A percentile compares a stretch with the other conserved stretches of the same genome.
Conservation (phyloP, 202 grass and related monocot species). For the Carex sylvatica region DNA sequence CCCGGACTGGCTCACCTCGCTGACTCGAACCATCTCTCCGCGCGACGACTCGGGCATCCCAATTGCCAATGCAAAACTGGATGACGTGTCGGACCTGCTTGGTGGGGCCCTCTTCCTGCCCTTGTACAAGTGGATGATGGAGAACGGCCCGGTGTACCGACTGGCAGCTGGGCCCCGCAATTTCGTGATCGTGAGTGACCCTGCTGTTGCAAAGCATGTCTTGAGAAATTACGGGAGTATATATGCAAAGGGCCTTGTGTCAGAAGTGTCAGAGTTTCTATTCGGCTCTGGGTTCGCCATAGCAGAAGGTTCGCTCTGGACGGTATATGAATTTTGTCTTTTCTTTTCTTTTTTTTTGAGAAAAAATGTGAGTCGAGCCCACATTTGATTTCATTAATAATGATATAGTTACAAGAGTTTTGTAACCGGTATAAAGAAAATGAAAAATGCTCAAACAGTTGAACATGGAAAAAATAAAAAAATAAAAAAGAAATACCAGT, state of each 20-base stretch:
- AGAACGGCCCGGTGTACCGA: constrained; percentile 81
- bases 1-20: constrained; percentile 80
- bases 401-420: too few species aligned
- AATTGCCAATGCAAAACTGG: constrained; percentile 70
- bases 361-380: too few species aligned
- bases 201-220: constrained; percentile 73
- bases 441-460: not conserved
- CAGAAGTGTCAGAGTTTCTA: constrained; percentile 91
- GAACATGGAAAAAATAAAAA: too few species aligned
- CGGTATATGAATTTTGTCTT: constrained; percentile 26
- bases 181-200: constrained; percentile 89
- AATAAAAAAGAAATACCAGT: too few species aligned
- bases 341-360: too few species aligned
- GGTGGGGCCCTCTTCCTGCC: constrained; percentile 97
- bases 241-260: constrained; percentile 89
- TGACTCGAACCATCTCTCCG: constrained; percentile 36
- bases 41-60: constrained; percentile 77
- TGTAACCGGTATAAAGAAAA: not conserved
- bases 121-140: constrained; percentile 91
- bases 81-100: constrained; percentile 89
- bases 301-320: constrained; percentile 81
- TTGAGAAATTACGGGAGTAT: constrained; percentile 74
- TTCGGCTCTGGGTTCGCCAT: constrained; percentile 85
- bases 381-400: too few species aligned
- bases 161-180: constrained; percentile 84